phyloP scores from a whole-genome alignment of 129 eudicot genomes.

The Arctium lappa region DNA sequence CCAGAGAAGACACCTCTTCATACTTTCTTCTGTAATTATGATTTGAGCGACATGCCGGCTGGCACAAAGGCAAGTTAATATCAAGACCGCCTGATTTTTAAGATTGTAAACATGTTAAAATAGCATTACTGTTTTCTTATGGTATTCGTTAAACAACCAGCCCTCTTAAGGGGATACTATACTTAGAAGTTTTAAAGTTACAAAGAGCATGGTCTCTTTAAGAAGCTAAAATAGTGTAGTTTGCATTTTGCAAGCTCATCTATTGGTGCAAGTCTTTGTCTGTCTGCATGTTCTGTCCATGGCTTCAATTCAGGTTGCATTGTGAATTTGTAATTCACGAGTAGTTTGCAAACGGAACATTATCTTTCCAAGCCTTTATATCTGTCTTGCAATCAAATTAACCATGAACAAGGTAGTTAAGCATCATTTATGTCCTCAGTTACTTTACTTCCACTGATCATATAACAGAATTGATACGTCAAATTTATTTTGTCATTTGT shows the following conservation, averaged over 20 bases:
- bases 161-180: not conserved
- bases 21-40: conserved; percentile 83
- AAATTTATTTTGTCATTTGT: conserved; percentile 6
- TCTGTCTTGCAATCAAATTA: not conserved
- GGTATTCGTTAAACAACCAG: not conserved
- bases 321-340: not conserved
- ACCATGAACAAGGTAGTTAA: not conserved
- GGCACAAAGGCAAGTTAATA: conserved; percentile 67
- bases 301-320: not conserved
- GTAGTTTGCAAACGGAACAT: not conserved
- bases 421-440: not conserved
- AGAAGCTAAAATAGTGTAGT: not conserved
- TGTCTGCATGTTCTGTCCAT: not conserved
- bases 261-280: not conserved
- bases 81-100: not conserved
- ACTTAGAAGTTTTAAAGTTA: not conserved
- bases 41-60: conserved; percentile 87
- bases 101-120: conserved; percentile 5
- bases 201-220: not conserved
- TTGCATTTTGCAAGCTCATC: not conserved
- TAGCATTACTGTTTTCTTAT: not conserved
- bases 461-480: not conserved
- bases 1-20: conserved; percentile 95
- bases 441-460: not conserved
- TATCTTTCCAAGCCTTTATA: not conserved